A percentile compares a stretch with the other conserved stretches of the same genome.
phyloP scores from a whole-genome alignment of 129 eudicot species.

The Cynara cardunculus region DNA sequence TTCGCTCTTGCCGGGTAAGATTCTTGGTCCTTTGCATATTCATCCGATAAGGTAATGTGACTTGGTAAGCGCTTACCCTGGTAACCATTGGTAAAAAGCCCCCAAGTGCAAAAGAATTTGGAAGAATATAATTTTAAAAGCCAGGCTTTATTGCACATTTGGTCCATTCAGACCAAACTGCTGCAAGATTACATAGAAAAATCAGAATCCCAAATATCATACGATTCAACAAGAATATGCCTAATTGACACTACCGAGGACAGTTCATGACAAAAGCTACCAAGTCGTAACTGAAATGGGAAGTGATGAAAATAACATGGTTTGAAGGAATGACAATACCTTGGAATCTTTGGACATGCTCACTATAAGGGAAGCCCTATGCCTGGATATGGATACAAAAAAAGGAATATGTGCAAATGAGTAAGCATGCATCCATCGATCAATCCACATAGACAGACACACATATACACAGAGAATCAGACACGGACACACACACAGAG shows the following conservation, averaged over 20 bases:
- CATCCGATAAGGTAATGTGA: too few species aligned
- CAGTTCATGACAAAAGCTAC: not conserved
- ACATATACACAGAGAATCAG: not conserved
- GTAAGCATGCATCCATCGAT: not conserved
- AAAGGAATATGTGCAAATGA: slow-evolving; percentile 1
- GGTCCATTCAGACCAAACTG: not conserved
- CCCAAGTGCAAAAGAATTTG: not conserved
- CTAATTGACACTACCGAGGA: not conserved
- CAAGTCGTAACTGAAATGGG: not conserved
- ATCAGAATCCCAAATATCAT: not conserved
- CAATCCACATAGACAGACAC: not conserved
- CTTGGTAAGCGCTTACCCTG: too few species aligned
- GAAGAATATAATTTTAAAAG: not conserved
- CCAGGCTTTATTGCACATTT: not conserved
- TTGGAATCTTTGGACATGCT: slow-evolving; percentile 82
- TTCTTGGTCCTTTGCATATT: too few species aligned
- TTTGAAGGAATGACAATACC: slow-evolving; percentile 37
- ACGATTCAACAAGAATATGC: not conserved
- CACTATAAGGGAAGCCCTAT: slow-evolving; percentile 65
- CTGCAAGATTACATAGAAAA: not conserved
- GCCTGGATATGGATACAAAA: slow-evolving; percentile 45
- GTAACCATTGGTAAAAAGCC: too few species aligned
- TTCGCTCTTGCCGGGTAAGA: too few species aligned
- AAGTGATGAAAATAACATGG: not conserved
- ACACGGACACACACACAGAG: not conserved